Evolutionary conservation across 495 filamentous ascomycete genomes (phyloP), one percentile per base, ranked within the genome.

Genomic region (Penicillium turbatum): DNA sequence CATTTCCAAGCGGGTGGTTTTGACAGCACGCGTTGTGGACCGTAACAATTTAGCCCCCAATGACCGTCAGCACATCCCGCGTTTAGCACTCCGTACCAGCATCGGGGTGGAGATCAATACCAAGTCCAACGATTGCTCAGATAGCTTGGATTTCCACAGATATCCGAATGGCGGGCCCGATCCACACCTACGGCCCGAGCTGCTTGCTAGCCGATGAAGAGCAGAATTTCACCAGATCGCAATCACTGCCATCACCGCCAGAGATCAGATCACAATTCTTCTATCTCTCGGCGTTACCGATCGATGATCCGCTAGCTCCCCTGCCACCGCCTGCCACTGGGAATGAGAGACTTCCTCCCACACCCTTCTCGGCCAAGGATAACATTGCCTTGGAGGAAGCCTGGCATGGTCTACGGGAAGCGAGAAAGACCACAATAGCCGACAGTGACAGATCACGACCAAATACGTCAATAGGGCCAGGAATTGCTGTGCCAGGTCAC

Each of bases 251-350:
- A n/a, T 54, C 57, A 21, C 72, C 75, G 24, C 78, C 78, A n/a
- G 66, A 63, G 7, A 61, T 87, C 29, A 76, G 76, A 24, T 78
- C 86, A 39, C 90, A 90, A 39, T 95, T 87, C 73, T 95, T 92
- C 65, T 93, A 92, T 69, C 76, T 81, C 27, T 91, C 89, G 12
- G 74, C 79, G 16, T 74, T 89, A 29, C 83, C 88, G 35, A 86
- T 95, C 62, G 89, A 95, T 65, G 89, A 95, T 66, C 89, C 89
- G 11, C 78, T 92, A 37, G 85, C 86, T 5, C 78, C 86, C 1
- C 66, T 86, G 16, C 83, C 87, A 15, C 73, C 81, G 29, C 69
- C 80, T 16, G 66, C 74, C 39, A 65, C 76, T 12, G 61, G 64
- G 16, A 66, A 70, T 53, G 67, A 78, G 19, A 82, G 79, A 51